These are phyloP conservation scores for Penicillium freii DNA, from an alignment of 2,329 filamentous ascomycete genomes.

Conservation along the genomic window DNA sequence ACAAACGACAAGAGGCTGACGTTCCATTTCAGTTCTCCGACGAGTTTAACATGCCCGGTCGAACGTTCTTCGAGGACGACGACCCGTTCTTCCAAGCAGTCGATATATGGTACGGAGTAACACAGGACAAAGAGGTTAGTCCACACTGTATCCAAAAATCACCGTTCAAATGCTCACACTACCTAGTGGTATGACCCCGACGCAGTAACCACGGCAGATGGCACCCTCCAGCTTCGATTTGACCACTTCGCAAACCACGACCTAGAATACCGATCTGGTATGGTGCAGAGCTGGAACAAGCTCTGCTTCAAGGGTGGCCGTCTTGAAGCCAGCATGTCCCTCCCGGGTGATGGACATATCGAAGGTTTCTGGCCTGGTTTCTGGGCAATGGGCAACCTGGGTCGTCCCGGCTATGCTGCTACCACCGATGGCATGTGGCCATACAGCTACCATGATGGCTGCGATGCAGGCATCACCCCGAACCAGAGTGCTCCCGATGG, in stretches of 20 bases:
- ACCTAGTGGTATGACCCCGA: slow-evolving; percentile 68
- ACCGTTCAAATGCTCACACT: slow-evolving; percentile 7
- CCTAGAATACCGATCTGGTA: slow-evolving; percentile 67
- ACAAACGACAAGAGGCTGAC: not conserved
- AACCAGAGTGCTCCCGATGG: slow-evolving; percentile 69
- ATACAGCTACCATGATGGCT: slow-evolving; percentile 67
- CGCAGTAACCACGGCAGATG: slow-evolving; percentile 61
- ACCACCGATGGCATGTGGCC: slow-evolving; percentile 73
- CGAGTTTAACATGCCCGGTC: slow-evolving; percentile 66
- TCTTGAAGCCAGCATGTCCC: slow-evolving; percentile 67
- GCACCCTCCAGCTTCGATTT: slow-evolving; percentile 63
- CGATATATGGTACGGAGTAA: slow-evolving; percentile 71
- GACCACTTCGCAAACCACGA: slow-evolving; percentile 65
- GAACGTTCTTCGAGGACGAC: slow-evolving; percentile 69
- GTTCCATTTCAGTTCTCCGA: slow-evolving; percentile 58
- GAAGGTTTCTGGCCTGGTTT: slow-evolving; percentile 73
- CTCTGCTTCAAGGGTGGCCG: slow-evolving; percentile 70
- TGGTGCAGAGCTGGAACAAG: slow-evolving; percentile 73
- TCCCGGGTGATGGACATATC: slow-evolving; percentile 65
- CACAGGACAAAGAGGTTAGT: slow-evolving; percentile 62
- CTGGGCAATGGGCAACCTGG: slow-evolving; percentile 73
- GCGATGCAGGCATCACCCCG: slow-evolving; percentile 68
- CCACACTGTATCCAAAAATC: not conserved
- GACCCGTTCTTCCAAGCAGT: slow-evolving; percentile 67
- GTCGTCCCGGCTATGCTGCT: slow-evolving; percentile 65